Conservation (phyloP, 2,329 filamentous ascomycete species). For the Balansia obtecta region DNA sequence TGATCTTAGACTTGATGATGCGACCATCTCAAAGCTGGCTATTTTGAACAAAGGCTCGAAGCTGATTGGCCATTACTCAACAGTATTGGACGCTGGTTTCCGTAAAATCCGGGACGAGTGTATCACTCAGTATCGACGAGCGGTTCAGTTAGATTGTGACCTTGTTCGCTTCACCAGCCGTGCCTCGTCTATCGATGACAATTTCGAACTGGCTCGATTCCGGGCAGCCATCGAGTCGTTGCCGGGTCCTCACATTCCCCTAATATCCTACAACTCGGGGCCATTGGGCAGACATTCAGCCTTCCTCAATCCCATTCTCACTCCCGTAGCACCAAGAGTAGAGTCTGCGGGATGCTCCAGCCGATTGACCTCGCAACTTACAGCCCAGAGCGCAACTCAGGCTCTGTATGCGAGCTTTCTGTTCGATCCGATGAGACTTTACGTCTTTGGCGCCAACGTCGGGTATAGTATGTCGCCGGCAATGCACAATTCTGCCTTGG, state of each 20-base stretch:
- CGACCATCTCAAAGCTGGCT: conserved; percentile 36
- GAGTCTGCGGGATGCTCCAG: conserved; percentile 5
- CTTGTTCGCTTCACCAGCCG: conserved; percentile 49
- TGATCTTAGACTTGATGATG: conserved; percentile 44
- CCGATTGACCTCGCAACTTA: conserved; percentile 27
- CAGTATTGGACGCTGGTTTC: conserved; percentile 26
- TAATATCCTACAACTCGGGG: conserved; percentile 56
- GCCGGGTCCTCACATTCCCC: conserved; percentile 30
- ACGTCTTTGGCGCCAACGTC: conserved; percentile 61
- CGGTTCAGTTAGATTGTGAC: conserved; percentile 45
- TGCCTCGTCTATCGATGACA: conserved; percentile 45
- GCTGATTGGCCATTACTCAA: conserved; percentile 45
- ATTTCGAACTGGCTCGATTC: conserved; percentile 46
- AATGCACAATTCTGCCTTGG: conserved; percentile 64
- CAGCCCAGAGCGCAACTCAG: conserved; percentile 48
- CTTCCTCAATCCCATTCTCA: conserved; percentile 53
- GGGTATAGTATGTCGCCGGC: conserved; percentile 63
- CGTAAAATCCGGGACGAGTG: conserved; percentile 44
- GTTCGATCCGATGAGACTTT: conserved; percentile 57
- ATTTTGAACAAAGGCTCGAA: conserved; percentile 41
- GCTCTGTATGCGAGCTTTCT: conserved; percentile 56
- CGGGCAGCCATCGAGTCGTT: conserved; percentile 34
- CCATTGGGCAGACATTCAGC: conserved; percentile 49
- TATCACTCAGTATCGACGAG: conserved; percentile 44
- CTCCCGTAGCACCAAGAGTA: conserved; percentile 39